Percentiles rank a stretch among this genome's conserved stretches.
Conservation (phyloP, 1,284 basidiomycete genomes). For the Malassezia psittaci region DNA sequence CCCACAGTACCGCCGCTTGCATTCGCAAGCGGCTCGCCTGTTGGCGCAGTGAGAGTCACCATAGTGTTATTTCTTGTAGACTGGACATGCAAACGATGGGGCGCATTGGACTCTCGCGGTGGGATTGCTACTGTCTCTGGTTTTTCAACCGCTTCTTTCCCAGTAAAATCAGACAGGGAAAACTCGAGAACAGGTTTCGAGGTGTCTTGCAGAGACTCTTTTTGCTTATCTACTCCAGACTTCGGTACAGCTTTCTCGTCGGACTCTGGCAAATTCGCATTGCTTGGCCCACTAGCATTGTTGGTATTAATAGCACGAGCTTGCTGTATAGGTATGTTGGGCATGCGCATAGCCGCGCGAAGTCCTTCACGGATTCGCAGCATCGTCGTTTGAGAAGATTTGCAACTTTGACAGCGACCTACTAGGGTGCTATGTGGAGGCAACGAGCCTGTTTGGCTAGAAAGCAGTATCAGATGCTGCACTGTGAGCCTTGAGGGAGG, state of each 20-base stretch:
- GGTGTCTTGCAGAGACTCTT: constrained; percentile 1
- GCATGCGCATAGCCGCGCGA: constrained; percentile 1
- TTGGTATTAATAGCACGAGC: too few species aligned
- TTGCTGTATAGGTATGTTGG: background rate
- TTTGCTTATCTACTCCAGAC: too few species aligned
- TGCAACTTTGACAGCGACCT: constrained; percentile 1
- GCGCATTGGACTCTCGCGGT: background rate
- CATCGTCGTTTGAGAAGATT: constrained; percentile 7
- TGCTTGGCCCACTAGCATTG: too few species aligned
- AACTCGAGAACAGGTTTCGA: constrained; percentile 13
- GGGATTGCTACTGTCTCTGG: background rate
- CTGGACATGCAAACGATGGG: constrained; percentile 49
- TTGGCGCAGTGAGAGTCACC: constrained; percentile 54
- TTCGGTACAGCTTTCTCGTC: background rate
- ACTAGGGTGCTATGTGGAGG: background rate
- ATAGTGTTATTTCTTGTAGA: constrained; percentile 58
- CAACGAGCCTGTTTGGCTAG: too few species aligned
- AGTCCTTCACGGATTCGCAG: background rate
- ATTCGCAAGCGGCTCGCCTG: constrained; percentile 26
- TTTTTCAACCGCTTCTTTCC: background rate
- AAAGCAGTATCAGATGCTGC: too few species aligned
- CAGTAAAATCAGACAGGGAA: constrained; percentile 5
- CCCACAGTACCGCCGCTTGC: constrained; percentile 49
- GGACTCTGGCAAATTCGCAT: background rate
- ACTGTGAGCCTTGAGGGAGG: too few species aligned